Conservation (phyloP, 2,329 filamentous ascomycete species). For the Helotiales sp. region DNA sequence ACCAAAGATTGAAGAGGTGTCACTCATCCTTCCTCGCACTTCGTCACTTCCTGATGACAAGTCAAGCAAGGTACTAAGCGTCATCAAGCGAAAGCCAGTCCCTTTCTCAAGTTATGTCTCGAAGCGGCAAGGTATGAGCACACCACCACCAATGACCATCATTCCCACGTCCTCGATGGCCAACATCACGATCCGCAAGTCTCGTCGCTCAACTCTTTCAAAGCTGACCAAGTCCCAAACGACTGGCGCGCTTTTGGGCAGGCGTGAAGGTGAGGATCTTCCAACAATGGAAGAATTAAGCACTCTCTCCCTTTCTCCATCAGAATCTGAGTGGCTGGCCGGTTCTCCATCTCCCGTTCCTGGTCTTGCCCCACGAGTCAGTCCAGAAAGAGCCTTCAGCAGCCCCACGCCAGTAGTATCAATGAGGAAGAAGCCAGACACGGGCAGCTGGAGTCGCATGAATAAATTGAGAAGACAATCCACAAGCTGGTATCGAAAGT, state of each 20-base stretch:
- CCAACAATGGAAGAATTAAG: conserved; percentile 9
- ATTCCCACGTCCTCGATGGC: conserved; percentile 13
- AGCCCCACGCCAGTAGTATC: background rate
- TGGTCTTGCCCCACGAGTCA: background rate
- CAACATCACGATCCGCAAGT: conserved; percentile 22
- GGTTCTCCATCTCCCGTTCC: conserved; percentile 22
- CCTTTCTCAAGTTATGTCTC: background rate
- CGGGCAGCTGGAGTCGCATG: background rate
- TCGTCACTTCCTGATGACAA: background rate
- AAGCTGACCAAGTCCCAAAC: background rate
- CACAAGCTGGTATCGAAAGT: background rate
- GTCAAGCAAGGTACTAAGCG: background rate
- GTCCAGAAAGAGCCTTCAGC: background rate
- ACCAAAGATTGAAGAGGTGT: background rate
- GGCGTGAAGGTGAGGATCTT: conserved; percentile 1
- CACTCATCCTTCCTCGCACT: background rate
- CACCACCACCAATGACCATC: conserved; percentile 5
- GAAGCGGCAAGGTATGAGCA: conserved; percentile 14
- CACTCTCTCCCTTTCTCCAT: conserved; percentile 14
- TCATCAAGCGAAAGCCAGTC: background rate
- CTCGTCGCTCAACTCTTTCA: conserved; percentile 3
- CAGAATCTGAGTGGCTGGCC: conserved; percentile 31
- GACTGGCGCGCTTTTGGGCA: background rate
- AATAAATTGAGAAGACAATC: background rate
- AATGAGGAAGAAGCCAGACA: background rate